Evolutionary conservation across 2,329 filamentous ascomycete genomes (phyloP).

Genomic region (Diaporthe citrichinensis): DNA sequence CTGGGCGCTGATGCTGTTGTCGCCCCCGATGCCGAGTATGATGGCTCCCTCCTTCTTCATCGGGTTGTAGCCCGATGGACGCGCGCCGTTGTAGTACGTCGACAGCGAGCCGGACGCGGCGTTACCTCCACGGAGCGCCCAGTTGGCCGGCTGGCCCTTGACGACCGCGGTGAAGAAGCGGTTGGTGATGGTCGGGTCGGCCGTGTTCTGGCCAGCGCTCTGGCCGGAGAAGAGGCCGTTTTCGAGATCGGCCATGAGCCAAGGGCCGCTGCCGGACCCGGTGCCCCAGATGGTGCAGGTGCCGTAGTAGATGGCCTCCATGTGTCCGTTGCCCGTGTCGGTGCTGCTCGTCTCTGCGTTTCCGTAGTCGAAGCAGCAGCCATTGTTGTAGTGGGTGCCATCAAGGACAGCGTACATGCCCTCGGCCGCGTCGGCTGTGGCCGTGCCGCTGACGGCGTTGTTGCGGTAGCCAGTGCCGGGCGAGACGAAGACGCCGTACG

Average conservation of each 20-base stretch:
- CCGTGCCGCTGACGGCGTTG: slow-evolving; percentile 65
- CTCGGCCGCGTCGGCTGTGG: slow-evolving; percentile 68
- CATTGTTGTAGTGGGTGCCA: slow-evolving; percentile 70
- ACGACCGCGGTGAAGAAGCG: slow-evolving; percentile 71
- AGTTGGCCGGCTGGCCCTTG: slow-evolving; percentile 69
- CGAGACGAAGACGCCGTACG: slow-evolving; percentile 74
- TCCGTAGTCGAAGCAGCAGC: slow-evolving; percentile 71
- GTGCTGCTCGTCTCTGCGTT: slow-evolving; percentile 66
- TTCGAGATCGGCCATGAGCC: slow-evolving; percentile 79
- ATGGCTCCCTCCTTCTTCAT: slow-evolving; percentile 78
- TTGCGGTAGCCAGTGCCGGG: slow-evolving; percentile 76
- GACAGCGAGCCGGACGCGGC: slow-evolving; percentile 67
- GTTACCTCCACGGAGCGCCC: slow-evolving; percentile 73
- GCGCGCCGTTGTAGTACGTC: slow-evolving; percentile 71
- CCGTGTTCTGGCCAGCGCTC: slow-evolving; percentile 61
- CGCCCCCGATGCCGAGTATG: slow-evolving; percentile 79
- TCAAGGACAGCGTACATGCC: slow-evolving; percentile 74
- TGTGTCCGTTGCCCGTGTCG: slow-evolving; percentile 74
- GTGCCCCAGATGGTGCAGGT: slow-evolving; percentile 67
- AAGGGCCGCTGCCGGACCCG: slow-evolving; percentile 72
- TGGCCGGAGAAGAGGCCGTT: slow-evolving; percentile 75
- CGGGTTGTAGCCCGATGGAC: slow-evolving; percentile 71
- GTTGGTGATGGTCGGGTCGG: slow-evolving; percentile 64
- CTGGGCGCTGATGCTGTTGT: slow-evolving; percentile 71
- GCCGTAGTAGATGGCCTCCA: slow-evolving; percentile 79